Base-by-base conservation (phyloP, 495 filamentous ascomycete genomes). In the Trichoderma asperelloides region DNA sequence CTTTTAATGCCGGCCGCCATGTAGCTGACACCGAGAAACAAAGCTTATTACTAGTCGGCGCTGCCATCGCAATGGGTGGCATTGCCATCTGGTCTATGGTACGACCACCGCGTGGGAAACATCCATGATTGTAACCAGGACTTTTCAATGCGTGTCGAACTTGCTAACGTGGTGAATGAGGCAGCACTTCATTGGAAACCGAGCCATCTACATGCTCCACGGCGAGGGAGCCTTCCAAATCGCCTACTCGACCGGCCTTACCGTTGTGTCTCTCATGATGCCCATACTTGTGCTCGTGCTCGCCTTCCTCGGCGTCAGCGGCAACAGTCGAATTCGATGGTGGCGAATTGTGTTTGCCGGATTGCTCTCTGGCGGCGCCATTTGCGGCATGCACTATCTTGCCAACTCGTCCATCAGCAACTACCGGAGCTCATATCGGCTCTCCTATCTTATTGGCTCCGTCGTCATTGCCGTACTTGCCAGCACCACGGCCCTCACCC, bases 341-440 rank as follows among this genome's bases (percentile, higher is more conserved):
- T 69, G 83, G 72, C 84, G 87, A 13, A 83, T 90, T 18, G 57
- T 78, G n/a, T 68, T 83, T 0, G 88, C 87, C 30, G 91, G 92
- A 0, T 67, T 85, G 5, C 76, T 92, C 51, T 87, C 88, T 0
- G 93, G 93, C 8, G 76, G 84, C 3, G 85, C 90, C 23, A 87
- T 96, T 65, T 90, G 89, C 66, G 93, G 88, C 5, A 96, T 96
- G 93, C 91, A 96, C 73, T 97, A 96, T 70, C 78, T 96, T 57
- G 91, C 91, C 30, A 91, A 96, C 71, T 82, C 88, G 15, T 91
- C 92, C 41, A 93, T 95, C 70, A 78, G 80, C 16, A 95, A 96
- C 74, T 97, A 96, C 72, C 69, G 70, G 8, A 85, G 87, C 70
- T 69, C 72, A 13, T 93, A 94, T 68, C 40, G 69, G 9, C 69